Base-by-base conservation (phyloP, 257 asterid species). In the Salvia miltiorrhiza region DNA sequence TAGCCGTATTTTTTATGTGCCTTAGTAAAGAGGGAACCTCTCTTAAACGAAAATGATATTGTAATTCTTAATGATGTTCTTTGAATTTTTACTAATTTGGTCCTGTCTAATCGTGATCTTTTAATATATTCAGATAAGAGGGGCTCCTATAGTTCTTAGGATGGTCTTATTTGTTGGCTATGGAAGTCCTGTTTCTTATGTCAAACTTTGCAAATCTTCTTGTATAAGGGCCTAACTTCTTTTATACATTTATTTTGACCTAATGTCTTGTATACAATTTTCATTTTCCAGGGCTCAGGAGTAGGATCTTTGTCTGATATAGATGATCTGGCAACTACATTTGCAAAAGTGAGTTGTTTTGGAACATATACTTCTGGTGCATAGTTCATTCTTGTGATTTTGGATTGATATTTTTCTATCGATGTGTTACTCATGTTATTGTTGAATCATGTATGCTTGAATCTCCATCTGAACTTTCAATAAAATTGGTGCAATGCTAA, bases 271-370 rank as follows among this genome's bases (percentile, higher is more conserved):
- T 8, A 32, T 60, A 16, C 49, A 26, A 33, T 39, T 39, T 45
- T 53, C 26, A 23, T 73, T 67, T 54, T 28, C n/a, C 93, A 83
- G 97, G 96, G 87, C 58, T 82, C 88, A 19, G 88, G 81, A 50
- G 68, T 83, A 65, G 92, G 96, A 69, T 88, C 95, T 50, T 72
- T 87, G 66, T 85, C 97, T 14, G 96, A 85, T 35, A 69, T 85
- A 17, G 97, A 90, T 81, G 97, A 90, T 72, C 77, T 88, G 73
- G 74, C 95, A 9, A 86, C 97, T 60, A 86, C 89, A 37, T 88
- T 92, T 76, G 82, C 89, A 40, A 90, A 90, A 86, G 97, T 88
- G 58, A 65, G 89, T 50, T 70, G 48, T 53, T 63, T 16, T 72
- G 78, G 65, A 53, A 61, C 59, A 39, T 58, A 40, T 14, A 43